phyloP scores from a whole-genome alignment of 2,329 filamentous ascomycete genomes.

The Septoria linicola region DNA sequence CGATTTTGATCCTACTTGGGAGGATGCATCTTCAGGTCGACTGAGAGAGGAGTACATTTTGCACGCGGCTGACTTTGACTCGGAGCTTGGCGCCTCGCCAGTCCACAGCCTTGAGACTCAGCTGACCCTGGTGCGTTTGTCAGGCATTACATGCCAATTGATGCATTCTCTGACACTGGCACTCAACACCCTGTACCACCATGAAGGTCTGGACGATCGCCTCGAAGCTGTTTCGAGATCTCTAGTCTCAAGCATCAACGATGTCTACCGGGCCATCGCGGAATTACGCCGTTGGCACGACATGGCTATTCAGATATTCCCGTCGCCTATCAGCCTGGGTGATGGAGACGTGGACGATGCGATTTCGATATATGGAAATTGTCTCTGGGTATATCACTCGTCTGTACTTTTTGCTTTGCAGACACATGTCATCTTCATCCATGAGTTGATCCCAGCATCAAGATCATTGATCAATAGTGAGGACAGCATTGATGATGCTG shows the following conservation, averaged over 20 bases:
- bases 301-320: constrained; percentile 19
- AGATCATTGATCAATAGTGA: constrained; percentile 14
- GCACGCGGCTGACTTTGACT: constrained; percentile 20
- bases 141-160: constrained; percentile 18
- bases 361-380: constrained; percentile 25
- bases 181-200: constrained; percentile 16
- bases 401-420: constrained; percentile 24
- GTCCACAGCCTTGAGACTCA: constrained; percentile 25
- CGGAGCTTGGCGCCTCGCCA: constrained; percentile 22
- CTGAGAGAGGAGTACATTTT: constrained; percentile 19
- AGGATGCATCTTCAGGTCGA: constrained; percentile 1
- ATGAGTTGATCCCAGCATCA: constrained; percentile 19
- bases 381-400: constrained; percentile 25
- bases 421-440: constrained; percentile 24
- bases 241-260: constrained; percentile 14
- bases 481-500: constrained; percentile 19
- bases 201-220: constrained; percentile 25
- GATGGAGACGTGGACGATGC: constrained; percentile 21
- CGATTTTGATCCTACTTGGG: constrained; percentile 19
- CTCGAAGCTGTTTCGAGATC: constrained; percentile 19
- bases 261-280: constrained; percentile 19
- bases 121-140: constrained; percentile 19
- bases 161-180: constrained; percentile 19
- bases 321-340: constrained; percentile 24
- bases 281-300: constrained; percentile 23